phyloP scores from a whole-genome alignment of 1,284 basidiomycete genomes.

The Anthracocystis setariae region DNA sequence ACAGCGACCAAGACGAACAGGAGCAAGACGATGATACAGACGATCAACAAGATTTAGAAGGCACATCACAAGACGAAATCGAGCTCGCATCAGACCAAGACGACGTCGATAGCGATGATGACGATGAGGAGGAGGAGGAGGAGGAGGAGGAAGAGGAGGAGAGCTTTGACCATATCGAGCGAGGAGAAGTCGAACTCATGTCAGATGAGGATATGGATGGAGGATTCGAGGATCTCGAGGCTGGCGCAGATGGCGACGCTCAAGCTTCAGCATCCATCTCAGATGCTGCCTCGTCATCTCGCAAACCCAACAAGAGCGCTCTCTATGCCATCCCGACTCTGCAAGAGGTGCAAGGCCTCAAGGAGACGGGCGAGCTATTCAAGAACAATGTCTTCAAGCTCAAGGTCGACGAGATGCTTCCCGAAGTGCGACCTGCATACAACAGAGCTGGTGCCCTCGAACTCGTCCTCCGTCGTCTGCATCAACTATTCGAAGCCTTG shows the following conservation, averaged over 20 bases:
- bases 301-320: constrained; percentile 46
- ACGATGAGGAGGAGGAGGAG: constrained; percentile 12
- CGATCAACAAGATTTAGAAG: constrained; percentile 22
- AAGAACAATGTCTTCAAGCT: constrained; percentile 85
- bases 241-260: constrained; percentile 37
- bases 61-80: constrained; percentile 25
- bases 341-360: constrained; percentile 79
- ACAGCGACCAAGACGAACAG: constrained; percentile 41
- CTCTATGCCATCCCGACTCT: constrained; percentile 71
- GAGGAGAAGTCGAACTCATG: constrained; percentile 40
- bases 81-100: constrained; percentile 42
- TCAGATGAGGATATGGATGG: constrained; percentile 66
- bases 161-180: constrained; percentile 44
- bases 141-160: constrained; percentile 39
- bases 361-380: constrained; percentile 81
- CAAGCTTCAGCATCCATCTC: constrained; percentile 4
- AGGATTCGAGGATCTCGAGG: constrained; percentile 63
- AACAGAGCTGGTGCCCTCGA: constrained; percentile 56
- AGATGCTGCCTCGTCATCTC: constrained; percentile 19
- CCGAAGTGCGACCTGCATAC: constrained; percentile 52
- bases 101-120: constrained; percentile 6
- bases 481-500: constrained; percentile 47
- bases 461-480: constrained; percentile 58
- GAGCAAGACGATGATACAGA: constrained; percentile 37
- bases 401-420: constrained; percentile 73